Conservation (phyloP, 148 eudicot genomes). For the Rhododendron griersonianum region DNA sequence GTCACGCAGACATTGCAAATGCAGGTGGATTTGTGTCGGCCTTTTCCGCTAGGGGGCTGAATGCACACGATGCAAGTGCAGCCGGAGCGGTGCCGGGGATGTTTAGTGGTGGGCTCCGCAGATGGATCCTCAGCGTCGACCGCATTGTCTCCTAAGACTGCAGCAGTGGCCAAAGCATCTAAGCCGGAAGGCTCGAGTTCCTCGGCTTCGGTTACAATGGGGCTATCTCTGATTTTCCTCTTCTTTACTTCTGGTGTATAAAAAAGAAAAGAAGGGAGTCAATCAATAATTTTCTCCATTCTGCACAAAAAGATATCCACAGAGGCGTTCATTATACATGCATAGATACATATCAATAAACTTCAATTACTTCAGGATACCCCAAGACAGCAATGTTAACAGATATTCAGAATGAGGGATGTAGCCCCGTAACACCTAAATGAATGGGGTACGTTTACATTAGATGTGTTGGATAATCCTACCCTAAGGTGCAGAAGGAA, state of each 20-base stretch:
- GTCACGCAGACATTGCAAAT: constrained; percentile 78
- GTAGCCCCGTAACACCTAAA: neutral
- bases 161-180: constrained; percentile 86
- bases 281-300: neutral
- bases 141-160: constrained; percentile 47
- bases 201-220: constrained; percentile 31
- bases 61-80: constrained; percentile 91
- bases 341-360: neutral
- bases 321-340: neutral
- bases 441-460: neutral
- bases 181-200: constrained; percentile 65
- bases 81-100: constrained; percentile 89
- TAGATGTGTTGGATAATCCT: neutral
- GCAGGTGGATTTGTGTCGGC: constrained; percentile 75
- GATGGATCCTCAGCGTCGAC: constrained; percentile 37
- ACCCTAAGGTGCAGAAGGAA: neutral
- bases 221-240: constrained; percentile 32
- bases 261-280: neutral
- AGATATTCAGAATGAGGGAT: neutral
- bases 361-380: no score
- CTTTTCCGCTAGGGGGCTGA: constrained; percentile 92
- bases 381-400: neutral
- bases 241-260: constrained; percentile 46
- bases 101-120: constrained; percentile 62
- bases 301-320: neutral